phyloP scores from a whole-genome alignment of 164 flowering plant genomes.

The Warburgia ugandensis region DNA sequence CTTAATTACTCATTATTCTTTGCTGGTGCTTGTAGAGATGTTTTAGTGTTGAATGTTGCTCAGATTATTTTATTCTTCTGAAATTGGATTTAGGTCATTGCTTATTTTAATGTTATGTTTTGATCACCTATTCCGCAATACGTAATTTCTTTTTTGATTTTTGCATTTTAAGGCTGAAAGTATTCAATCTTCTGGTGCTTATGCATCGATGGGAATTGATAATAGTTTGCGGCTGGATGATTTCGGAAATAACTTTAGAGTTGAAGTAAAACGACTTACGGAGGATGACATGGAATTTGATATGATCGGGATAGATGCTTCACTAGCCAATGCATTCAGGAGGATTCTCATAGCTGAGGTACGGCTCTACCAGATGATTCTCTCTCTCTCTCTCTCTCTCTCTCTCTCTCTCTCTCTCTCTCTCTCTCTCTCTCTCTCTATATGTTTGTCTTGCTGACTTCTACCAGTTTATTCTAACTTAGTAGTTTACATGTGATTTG shows the following conservation, averaged over 20 bases:
- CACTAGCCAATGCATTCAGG: slow-evolving; percentile 85
- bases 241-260: slow-evolving; percentile 54
- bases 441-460: too few relatives aligned
- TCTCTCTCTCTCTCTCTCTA: too few relatives aligned
- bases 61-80: neutral
- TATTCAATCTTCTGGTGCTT: slow-evolving; percentile 62
- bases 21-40: too few relatives aligned
- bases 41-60: too few relatives aligned
- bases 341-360: slow-evolving; percentile 94
- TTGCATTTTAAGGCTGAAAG: slow-evolving; percentile 52
- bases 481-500: too few relatives aligned
- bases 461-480: too few relatives aligned
- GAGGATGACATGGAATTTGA: slow-evolving; percentile 85
- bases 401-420: too few relatives aligned
- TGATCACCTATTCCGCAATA: neutral
- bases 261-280: slow-evolving; percentile 46
- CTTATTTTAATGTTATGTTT: neutral
- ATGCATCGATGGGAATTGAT: slow-evolving; percentile 64
- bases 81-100: neutral
- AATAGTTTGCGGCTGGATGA: slow-evolving; percentile 49
- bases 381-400: too few relatives aligned
- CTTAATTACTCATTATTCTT: too few relatives aligned
- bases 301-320: slow-evolving; percentile 85
- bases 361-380: too few relatives aligned
- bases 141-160: too few relatives aligned